Conservation (phyloP, 805 yeast species). For the Kazachstania martiniae region DNA sequence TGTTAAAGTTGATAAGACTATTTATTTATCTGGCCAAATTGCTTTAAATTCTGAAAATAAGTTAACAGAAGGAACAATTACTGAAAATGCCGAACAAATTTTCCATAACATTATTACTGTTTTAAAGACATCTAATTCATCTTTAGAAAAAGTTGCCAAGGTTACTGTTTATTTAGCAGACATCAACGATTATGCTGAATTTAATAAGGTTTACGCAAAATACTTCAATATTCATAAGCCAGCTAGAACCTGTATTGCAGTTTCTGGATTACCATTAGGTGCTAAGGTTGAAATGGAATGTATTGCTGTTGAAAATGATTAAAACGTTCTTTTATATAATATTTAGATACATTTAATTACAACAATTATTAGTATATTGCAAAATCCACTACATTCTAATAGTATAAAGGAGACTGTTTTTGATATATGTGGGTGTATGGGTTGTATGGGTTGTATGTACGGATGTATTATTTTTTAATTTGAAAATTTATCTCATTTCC, state of each 20-base stretch:
- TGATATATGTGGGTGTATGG: too few relatives aligned
- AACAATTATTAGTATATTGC: neutral
- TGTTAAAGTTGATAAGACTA: constrained; percentile 74
- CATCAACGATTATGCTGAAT: constrained; percentile 73
- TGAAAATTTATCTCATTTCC: too few relatives aligned
- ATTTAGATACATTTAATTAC: neutral
- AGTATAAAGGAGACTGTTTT: too few relatives aligned
- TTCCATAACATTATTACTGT: constrained; percentile 59
- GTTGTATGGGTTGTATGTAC: too few relatives aligned
- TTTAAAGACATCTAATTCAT: constrained; percentile 76
- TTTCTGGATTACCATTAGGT: constrained; percentile 79
- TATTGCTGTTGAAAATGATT: constrained; percentile 62
- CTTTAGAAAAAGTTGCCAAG: constrained; percentile 75
- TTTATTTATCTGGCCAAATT: constrained; percentile 92
- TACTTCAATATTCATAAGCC: constrained; percentile 76
- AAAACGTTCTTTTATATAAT: constrained; percentile 1
- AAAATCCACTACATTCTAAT: neutral
- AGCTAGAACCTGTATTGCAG: constrained; percentile 97
- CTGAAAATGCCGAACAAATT: constrained; percentile 68
- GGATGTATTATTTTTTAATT: too few relatives aligned
- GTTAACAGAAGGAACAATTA: constrained; percentile 65
- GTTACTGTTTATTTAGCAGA: constrained; percentile 83
- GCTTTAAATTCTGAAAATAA: constrained; percentile 79
- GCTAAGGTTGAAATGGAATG: constrained; percentile 83
- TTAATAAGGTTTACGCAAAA: constrained; percentile 74